Percentiles rank a stretch among this genome's conserved stretches.
Conservation (phyloP, 768 basidiomycete genomes). For the Suillus decipiens region DNA sequence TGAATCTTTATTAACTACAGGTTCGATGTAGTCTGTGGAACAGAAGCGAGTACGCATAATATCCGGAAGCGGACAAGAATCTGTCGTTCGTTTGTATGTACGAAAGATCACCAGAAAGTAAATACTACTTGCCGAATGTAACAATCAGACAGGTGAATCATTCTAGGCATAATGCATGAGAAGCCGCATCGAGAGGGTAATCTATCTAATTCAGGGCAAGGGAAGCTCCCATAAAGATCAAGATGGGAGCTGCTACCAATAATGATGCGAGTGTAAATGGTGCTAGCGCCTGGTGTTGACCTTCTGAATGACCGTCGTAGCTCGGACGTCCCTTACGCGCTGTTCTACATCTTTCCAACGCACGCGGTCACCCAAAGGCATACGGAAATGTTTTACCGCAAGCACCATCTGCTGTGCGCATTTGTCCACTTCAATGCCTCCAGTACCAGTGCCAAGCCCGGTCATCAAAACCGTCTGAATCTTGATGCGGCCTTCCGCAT, state of each 20-base stretch:
- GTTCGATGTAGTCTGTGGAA: neutral
- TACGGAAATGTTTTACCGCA: constrained; percentile 9
- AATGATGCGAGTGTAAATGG: neutral
- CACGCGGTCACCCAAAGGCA: neutral
- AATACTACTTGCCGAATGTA: neutral
- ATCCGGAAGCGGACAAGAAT: neutral
- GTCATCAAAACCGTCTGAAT: constrained; percentile 12
- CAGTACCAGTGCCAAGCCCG: constrained; percentile 10
- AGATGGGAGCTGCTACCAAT: neutral
- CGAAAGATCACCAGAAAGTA: neutral
- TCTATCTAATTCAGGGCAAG: constrained; percentile 1
- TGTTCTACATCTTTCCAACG: neutral
- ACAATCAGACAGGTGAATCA: constrained; percentile 4
- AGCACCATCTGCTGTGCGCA: constrained; percentile 13
- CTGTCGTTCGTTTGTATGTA: neutral
- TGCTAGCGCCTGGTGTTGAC: neutral
- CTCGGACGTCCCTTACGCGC: neutral
- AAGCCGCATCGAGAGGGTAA: neutral
- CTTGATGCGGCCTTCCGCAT: neutral
- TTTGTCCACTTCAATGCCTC: constrained; percentile 5
- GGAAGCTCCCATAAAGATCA: neutral
- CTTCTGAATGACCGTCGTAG: too few relatives aligned
- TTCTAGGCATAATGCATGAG: neutral
- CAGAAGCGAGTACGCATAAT: neutral
- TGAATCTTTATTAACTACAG: neutral